Conservation (phyloP, 306 rosid genomes). For the Casuarina glauca region DNA sequence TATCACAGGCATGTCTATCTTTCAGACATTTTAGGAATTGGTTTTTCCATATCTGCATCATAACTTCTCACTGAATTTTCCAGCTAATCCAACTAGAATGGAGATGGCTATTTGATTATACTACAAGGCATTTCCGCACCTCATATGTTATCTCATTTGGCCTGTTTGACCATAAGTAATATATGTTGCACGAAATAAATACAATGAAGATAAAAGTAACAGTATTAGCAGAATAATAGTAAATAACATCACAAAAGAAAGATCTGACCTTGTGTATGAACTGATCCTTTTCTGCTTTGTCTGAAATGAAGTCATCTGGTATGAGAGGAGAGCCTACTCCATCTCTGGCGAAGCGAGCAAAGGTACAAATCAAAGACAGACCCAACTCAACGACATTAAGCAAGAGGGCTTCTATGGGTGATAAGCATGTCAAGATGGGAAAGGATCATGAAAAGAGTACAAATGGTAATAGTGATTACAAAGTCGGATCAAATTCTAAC, state of each 20-base stretch:
- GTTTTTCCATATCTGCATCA: background rate
- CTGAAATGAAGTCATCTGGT: constrained; percentile 44
- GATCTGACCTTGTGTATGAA: constrained; percentile 9
- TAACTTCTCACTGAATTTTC: background rate
- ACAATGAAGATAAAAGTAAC: background rate
- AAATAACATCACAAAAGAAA: constrained; percentile 6
- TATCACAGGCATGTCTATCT: constrained; percentile 52
- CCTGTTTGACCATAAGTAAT: background rate
- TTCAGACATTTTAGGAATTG: background rate
- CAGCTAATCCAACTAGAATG: background rate
- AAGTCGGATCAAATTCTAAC: constrained; percentile 22
- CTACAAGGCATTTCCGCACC: background rate
- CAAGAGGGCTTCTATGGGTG: constrained; percentile 71
- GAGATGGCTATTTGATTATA: background rate
- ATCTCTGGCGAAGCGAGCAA: constrained; percentile 53
- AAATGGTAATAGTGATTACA: constrained; percentile 51
- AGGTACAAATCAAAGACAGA: constrained; percentile 48
- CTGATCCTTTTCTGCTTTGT: constrained; percentile 25
- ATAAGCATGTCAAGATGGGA: constrained; percentile 40
- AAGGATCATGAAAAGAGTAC: constrained; percentile 46
- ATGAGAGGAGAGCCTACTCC: constrained; percentile 42
- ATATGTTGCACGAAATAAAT: constrained; percentile 4
- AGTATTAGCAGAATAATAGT: constrained; percentile 8
- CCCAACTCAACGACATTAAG: constrained; percentile 50
- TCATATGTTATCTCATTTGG: background rate